Evolutionary conservation across 345 rosid species (phyloP).

Genomic region (Erysimum cheiranthoides): DNA sequence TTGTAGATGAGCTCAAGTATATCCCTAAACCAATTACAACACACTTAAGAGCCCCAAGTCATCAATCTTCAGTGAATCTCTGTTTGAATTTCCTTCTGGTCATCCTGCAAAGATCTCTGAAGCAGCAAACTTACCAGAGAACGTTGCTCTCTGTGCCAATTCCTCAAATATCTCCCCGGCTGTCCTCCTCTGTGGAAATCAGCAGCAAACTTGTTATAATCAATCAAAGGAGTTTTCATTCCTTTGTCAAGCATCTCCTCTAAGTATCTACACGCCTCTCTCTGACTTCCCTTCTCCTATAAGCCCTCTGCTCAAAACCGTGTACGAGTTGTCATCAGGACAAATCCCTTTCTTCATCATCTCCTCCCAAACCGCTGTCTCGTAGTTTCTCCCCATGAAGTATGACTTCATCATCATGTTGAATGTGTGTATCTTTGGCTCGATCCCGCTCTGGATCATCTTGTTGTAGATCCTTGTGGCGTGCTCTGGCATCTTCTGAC

Average conservation of each 20-base stretch:
- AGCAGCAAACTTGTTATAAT: slow-evolving; percentile 11
- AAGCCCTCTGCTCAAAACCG: slow-evolving; percentile 73
- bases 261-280: slow-evolving; percentile 64
- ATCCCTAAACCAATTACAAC: too few relatives aligned
- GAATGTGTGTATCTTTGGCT: slow-evolving; percentile 77
- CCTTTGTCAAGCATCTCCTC: slow-evolving; percentile 89
- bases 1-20: too few relatives aligned
- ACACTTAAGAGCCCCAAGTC: neutral
- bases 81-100: slow-evolving; percentile 52
- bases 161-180: too few relatives aligned
- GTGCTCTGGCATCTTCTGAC: slow-evolving; percentile 67
- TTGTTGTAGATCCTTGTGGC: slow-evolving; percentile 68
- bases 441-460: slow-evolving; percentile 64
- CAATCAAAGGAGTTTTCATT: slow-evolving; percentile 83
- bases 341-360: slow-evolving; percentile 66
- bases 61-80: slow-evolving; percentile 7
- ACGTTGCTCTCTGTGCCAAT: too few relatives aligned
- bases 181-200: too few relatives aligned
- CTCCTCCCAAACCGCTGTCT: slow-evolving; percentile 77
- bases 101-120: slow-evolving; percentile 61
- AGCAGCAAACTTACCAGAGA: slow-evolving; percentile 54
- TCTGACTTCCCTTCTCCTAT: slow-evolving; percentile 70
- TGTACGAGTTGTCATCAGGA: slow-evolving; percentile 81
- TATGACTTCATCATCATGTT: slow-evolving; percentile 90
- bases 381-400: slow-evolving; percentile 65